A percentile compares a stretch with the other conserved stretches of the same genome.
These are phyloP conservation scores for Malus hybrid DNA, from an alignment of 331 rosid genomes.

Conservation along the genomic window DNA sequence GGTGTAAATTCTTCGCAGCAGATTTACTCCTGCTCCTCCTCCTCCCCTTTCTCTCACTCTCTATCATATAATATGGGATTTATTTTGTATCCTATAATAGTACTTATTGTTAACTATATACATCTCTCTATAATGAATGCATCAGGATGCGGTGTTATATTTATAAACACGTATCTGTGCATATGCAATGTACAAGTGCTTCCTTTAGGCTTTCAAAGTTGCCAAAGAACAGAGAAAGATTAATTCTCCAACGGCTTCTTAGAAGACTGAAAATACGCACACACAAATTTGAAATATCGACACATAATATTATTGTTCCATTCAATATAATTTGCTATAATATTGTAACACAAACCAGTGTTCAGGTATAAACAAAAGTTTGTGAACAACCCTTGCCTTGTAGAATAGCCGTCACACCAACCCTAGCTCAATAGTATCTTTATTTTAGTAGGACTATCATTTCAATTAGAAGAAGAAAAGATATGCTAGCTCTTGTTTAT, in stretches of 20 bases:
- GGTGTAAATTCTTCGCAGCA: conserved; percentile 11
- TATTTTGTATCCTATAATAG: neutral
- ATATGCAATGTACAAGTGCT: neutral
- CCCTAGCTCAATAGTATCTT: too few relatives aligned
- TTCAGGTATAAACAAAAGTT: too few relatives aligned
- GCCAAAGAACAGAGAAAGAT: neutral
- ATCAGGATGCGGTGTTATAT: neutral
- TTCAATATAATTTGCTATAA: too few relatives aligned
- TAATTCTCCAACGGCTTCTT: neutral
- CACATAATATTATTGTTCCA: too few relatives aligned
- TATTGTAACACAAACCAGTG: too few relatives aligned
- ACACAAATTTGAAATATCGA: neutral
- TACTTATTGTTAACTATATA: neutral
- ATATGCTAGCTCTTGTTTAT: neutral
- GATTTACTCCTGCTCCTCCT: neutral
- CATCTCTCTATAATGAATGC: neutral
- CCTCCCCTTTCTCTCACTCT: neutral
- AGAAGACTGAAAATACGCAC: neutral
- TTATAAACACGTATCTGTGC: neutral
- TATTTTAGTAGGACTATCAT: too few relatives aligned
- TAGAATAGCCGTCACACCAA: too few relatives aligned
- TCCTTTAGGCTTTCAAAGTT: neutral
- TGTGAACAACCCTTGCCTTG: too few relatives aligned
- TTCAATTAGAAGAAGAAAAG: neutral
- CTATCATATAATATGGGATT: neutral